Percentiles rank a stretch among this genome's conserved stretches.
These are phyloP conservation scores for Friedmanniomyces endolithicus DNA, from an alignment of 495 filamentous ascomycete species.

Conservation along the genomic window DNA sequence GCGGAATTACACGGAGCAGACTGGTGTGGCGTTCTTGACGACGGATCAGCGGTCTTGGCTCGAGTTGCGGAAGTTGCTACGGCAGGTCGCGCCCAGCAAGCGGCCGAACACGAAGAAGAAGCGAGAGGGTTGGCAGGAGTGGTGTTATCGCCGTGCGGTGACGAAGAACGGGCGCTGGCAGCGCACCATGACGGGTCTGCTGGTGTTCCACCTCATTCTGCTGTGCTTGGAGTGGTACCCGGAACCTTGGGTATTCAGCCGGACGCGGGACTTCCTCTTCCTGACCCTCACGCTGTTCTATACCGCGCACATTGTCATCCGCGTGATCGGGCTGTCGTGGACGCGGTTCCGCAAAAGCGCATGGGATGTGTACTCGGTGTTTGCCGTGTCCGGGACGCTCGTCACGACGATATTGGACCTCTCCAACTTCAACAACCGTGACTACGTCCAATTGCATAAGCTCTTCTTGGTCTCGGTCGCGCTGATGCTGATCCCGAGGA, in stretches of 20 bases:
- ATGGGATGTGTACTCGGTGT: conserved; percentile 84
- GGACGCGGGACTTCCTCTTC: conserved; percentile 61
- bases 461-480: conserved; percentile 85
- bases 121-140: conserved; percentile 65
- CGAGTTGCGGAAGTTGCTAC: conserved; percentile 81
- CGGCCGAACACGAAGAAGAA: conserved; percentile 62
- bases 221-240: conserved; percentile 78
- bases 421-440: conserved; percentile 40
- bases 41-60: conserved; percentile 96
- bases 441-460: conserved; percentile 74
- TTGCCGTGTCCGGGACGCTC: conserved; percentile 75
- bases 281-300: conserved; percentile 76
- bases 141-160: conserved; percentile 88
- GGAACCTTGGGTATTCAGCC: conserved; percentile 53
- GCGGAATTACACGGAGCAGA: conserved; percentile 98
- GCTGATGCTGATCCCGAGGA: conserved; percentile 84
- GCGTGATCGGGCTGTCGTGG: conserved; percentile 84
- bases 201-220: conserved; percentile 72
- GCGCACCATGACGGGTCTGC: conserved; percentile 57
- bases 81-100: conserved; percentile 89
- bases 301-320: conserved; percentile 69
- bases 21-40: conserved; percentile 90
- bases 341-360: conserved; percentile 81
- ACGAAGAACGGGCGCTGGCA: conserved; percentile 95
- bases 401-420: conserved; percentile 61